phyloP scores from a whole-genome alignment of 73 alveolate genomes.

The Tetrahymena elliotti region DNA sequence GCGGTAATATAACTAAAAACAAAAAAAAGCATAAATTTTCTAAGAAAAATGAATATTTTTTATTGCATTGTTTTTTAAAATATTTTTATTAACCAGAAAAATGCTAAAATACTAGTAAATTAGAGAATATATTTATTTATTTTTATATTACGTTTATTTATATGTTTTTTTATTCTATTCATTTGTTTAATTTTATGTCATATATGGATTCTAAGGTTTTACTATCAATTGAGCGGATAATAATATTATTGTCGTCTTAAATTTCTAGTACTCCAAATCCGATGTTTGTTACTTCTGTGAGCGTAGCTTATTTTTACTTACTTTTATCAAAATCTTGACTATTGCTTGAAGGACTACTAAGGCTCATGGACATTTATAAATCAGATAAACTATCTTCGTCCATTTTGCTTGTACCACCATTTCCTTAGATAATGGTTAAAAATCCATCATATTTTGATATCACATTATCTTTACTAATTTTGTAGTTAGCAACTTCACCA shows the following conservation, averaged over 20 bases:
- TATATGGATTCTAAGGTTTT: not conserved
- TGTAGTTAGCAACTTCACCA: not conserved
- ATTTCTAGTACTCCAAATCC: not conserved
- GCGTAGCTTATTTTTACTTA: not conserved
- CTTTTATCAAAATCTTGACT: not conserved
- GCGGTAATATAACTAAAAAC: too few relatives aligned
- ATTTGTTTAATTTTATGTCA: not conserved
- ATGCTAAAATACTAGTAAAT: too few relatives aligned
- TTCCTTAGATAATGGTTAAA: not conserved
- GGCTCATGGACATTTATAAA: not conserved
- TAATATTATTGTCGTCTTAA: not conserved
- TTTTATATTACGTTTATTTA: too few relatives aligned
- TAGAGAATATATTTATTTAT: not conserved
- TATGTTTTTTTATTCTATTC: not conserved
- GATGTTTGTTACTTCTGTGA: not conserved
- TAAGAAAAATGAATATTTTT: too few relatives aligned
- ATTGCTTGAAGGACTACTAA: not conserved
- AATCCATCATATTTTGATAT: not conserved
- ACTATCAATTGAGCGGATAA: not conserved
- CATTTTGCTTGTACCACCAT: not conserved
- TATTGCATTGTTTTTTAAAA: too few relatives aligned
- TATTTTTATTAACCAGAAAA: too few relatives aligned
- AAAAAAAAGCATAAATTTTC: too few relatives aligned
- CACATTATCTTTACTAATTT: not conserved
- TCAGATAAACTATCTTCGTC: not conserved